Percentiles rank a stretch among this genome's conserved stretches.
Conservation (phyloP, 176 grass and related monocot genomes). For the Oryza glumipatula region DNA sequence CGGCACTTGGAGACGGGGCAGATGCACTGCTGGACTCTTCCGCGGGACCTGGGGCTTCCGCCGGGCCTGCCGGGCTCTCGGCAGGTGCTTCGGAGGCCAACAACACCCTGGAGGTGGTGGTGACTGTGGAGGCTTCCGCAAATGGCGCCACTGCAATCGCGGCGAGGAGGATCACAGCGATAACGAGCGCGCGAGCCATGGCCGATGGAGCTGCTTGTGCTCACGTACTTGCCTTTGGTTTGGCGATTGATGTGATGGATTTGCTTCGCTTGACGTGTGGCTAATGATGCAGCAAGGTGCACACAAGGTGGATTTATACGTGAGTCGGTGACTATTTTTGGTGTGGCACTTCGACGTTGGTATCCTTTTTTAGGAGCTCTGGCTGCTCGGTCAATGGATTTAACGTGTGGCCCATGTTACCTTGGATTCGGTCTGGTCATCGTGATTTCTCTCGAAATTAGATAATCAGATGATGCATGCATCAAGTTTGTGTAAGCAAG, state of each 20-base stretch:
- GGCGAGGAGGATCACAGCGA: conserved; percentile 27
- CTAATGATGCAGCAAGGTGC: neutral
- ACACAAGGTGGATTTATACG: neutral
- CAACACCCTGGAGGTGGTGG: neutral
- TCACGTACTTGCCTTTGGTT: neutral
- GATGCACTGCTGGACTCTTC: neutral
- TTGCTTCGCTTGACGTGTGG: neutral
- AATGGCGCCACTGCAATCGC: conserved; percentile 17
- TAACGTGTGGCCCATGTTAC: neutral
- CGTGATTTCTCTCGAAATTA: no score
- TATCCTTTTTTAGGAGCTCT: neutral
- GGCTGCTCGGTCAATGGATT: neutral
- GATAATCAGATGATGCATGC: no score
- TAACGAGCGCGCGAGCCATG: conserved; percentile 21
- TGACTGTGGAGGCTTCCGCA: neutral
- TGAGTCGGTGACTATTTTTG: neutral
- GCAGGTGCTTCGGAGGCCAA: neutral
- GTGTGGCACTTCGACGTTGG: neutral
- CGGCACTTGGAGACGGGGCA: neutral
- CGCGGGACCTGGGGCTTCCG: neutral
- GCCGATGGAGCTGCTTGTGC: neutral
- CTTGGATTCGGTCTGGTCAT: neutral
- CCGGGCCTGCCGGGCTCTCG: neutral
- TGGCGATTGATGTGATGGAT: neutral
- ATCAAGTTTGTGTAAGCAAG: no score